Evolutionary conservation across 2,329 filamentous ascomycete genomes (phyloP), one percentile per base, ranked within the genome.

Genomic region (Scleromitrula shiraiana): DNA sequence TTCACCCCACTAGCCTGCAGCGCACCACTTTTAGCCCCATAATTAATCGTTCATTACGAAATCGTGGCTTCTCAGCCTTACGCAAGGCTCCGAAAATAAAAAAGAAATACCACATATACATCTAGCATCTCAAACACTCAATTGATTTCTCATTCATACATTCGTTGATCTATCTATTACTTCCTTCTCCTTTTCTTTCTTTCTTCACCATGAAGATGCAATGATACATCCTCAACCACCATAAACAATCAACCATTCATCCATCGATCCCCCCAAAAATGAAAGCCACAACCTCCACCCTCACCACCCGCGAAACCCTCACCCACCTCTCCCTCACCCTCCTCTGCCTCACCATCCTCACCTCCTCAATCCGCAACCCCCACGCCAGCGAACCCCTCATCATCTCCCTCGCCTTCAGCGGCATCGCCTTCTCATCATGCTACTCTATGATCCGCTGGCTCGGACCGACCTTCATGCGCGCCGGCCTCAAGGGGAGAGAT

Each of bases 371-470:
- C 62, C 78, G 82, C 51, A 86, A 80, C 57, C n/a, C n/a, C n/a
- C n/a, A n/a, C n/a, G 65, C 95, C 67, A 90, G 89, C 56, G 88
- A 93, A 59, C 91, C 93, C 30, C 77, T 98, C 59, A 75, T 94
- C 57, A 91, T 89, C 8, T 95, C 88, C 1, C 72, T 95, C 49
- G 88, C 90, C 14, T 84, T 97, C 59, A 93, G 88, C 61, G 79
- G 84, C 19, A 73, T 95, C 56, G 89, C 87, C 29, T 98, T 95
- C 65, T 75, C 83, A 4, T 80, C 84, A 40, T 82, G 82, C 52
- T 97, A 87, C 67, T 81, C 86, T 60, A 79, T 96, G 70, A 91
- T 97, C 67, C 76, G 85, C 71, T 97, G 91, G 91, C 83, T 96
- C 5, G 91, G 91, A 1, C 82, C 87, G 48, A 83, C 85, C 1